Evolutionary conservation across 345 rosid genomes (phyloP).

Genomic region (Clausena lansium): DNA sequence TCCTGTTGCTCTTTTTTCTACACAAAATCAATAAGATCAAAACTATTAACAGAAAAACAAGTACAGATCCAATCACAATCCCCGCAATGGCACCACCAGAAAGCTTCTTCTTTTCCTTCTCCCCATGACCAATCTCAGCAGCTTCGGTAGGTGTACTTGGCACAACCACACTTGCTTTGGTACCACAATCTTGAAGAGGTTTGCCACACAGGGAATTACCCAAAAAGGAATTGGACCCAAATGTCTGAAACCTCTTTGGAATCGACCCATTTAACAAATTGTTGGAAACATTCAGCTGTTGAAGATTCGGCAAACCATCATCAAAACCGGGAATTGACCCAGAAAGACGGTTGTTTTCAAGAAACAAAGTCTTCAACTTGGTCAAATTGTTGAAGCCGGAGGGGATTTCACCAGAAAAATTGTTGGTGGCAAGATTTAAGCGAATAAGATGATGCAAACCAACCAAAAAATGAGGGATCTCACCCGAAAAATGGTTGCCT

Average conservation of each 20-base stretch:
- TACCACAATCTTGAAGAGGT: constrained; percentile 48
- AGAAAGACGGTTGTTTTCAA: constrained; percentile 63
- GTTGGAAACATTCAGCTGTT: constrained; percentile 79
- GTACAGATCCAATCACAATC: constrained; percentile 73
- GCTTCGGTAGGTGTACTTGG: constrained; percentile 46
- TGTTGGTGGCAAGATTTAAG: constrained; percentile 62
- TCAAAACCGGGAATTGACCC: constrained; percentile 54
- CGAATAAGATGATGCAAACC: constrained; percentile 55
- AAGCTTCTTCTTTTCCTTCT: constrained; percentile 50
- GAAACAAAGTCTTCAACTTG: constrained; percentile 65
- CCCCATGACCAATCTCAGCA: constrained; percentile 21
- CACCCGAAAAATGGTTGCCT: constrained; percentile 75
- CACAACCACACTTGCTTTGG: constrained; percentile 24
- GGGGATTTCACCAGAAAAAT: constrained; percentile 63
- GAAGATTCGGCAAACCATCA: constrained; percentile 30
- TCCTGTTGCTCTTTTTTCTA: constrained; percentile 51
- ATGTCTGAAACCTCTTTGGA: constrained; percentile 45
- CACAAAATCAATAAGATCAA: constrained; percentile 54
- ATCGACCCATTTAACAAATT: constrained; percentile 82
- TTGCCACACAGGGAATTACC: constrained; percentile 83
- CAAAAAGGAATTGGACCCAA: constrained; percentile 48
- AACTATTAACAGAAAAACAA: constrained; percentile 50
- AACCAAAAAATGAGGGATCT: constrained; percentile 62
- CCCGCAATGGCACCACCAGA: constrained; percentile 91
- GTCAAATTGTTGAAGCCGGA: constrained; percentile 57